Evolutionary conservation across 495 filamentous ascomycete genomes (phyloP).

Genomic region (Penicillium macrosclerotiorum): DNA sequence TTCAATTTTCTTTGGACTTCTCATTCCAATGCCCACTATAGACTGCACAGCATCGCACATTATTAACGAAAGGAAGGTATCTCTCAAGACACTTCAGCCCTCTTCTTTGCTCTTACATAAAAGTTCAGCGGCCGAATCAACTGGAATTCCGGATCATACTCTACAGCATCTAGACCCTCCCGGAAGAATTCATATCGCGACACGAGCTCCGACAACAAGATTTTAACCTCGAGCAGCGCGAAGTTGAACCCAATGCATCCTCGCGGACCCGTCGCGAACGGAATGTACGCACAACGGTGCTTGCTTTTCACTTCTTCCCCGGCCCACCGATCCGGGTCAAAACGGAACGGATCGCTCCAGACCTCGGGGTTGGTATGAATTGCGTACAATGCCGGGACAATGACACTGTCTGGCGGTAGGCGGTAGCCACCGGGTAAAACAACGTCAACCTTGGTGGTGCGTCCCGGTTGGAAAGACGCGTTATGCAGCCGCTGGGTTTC

Average conservation of each 20-base stretch:
- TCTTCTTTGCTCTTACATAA: constrained; percentile 43
- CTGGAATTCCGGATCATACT: constrained; percentile 57
- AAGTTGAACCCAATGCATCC: constrained; percentile 60
- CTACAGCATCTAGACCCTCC: constrained; percentile 39
- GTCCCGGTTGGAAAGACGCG: constrained; percentile 53
- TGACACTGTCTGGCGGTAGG: constrained; percentile 40
- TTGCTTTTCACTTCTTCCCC: constrained; percentile 43
- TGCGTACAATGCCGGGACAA: constrained; percentile 45
- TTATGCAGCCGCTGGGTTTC: constrained; percentile 57
- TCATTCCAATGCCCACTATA: too few relatives aligned
- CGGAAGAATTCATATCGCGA: constrained; percentile 50
- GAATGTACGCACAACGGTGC: constrained; percentile 45
- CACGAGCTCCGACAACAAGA: constrained; percentile 48
- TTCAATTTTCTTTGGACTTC: too few relatives aligned
- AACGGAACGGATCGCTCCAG: constrained; percentile 50
- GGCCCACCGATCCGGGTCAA: constrained; percentile 56
- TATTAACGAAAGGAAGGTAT: too few relatives aligned
- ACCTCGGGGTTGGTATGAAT: constrained; percentile 52
- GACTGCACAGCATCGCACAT: too few relatives aligned
- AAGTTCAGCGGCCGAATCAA: constrained; percentile 53
- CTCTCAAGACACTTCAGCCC: neutral
- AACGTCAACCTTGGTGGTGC: constrained; percentile 48
- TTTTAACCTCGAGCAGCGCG: constrained; percentile 54
- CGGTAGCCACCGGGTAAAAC: constrained; percentile 56
- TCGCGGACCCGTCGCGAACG: constrained; percentile 50